Percentiles rank a stretch among this genome's conserved stretches.
phyloP scores from a whole-genome alignment of 169 alveolate species.

The Plasmodium gaboni region DNA sequence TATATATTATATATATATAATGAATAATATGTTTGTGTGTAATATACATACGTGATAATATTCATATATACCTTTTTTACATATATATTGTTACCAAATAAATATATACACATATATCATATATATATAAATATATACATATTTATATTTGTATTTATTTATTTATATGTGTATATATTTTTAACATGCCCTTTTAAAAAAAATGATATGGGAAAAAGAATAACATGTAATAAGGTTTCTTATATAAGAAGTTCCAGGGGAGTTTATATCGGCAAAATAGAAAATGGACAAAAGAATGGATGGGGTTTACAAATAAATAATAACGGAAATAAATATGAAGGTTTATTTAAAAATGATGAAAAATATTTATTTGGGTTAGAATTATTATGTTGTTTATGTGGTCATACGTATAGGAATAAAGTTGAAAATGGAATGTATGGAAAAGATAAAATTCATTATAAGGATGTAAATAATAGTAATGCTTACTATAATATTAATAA shows the following conservation, averaged over 20 bases:
- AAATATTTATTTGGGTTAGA: slow-evolving; percentile 81
- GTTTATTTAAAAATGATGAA: slow-evolving; percentile 77
- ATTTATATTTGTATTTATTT: slow-evolving; percentile 4
- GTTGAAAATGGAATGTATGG: background rate
- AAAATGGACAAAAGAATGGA: slow-evolving; percentile 77
- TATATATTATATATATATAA: too few relatives aligned
- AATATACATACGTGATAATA: too few relatives aligned
- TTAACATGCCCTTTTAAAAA: slow-evolving; percentile 34
- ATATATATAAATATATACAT: background rate
- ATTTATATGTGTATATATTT: background rate
- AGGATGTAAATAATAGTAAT: slow-evolving; percentile 34
- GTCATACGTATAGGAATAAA: slow-evolving; percentile 68
- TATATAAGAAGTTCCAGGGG: slow-evolving; percentile 51
- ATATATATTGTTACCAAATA: too few relatives aligned
- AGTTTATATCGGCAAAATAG: slow-evolving; percentile 47
- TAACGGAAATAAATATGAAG: slow-evolving; percentile 83
- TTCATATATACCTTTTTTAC: too few relatives aligned
- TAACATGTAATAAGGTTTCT: slow-evolving; percentile 25
- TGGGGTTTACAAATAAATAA: slow-evolving; percentile 81
- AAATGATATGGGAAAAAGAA: slow-evolving; percentile 77
- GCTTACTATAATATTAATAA: background rate
- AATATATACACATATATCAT: too few relatives aligned
- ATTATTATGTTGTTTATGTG: slow-evolving; percentile 55
- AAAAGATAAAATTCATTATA: background rate
- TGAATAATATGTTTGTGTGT: too few relatives aligned